phyloP scores from a whole-genome alignment of 2,329 filamentous ascomycete species.

The Fusarium dlaminii region DNA sequence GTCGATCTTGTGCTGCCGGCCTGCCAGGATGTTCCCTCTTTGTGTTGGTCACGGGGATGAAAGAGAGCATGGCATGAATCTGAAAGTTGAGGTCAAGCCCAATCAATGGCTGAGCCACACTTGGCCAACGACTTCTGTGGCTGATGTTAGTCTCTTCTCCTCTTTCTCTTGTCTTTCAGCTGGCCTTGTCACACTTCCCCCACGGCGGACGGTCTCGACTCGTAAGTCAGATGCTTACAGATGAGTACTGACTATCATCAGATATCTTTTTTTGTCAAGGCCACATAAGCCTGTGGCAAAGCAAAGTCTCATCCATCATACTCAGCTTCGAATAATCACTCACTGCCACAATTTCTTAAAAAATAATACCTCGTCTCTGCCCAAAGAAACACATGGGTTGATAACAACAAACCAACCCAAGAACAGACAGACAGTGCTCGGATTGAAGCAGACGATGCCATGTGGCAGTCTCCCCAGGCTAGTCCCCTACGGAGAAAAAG shows the following conservation, averaged over 20 bases:
- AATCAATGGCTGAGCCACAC: conserved; percentile 18
- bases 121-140: conserved; percentile 13
- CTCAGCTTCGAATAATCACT: conserved; percentile 1
- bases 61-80: not conserved
- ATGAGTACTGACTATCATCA: conserved; percentile 1
- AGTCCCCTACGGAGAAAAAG: not conserved
- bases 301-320: not conserved
- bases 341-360: not conserved
- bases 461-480: conserved; percentile 30
- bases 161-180: conserved; percentile 26
- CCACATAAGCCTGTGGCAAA: conserved; percentile 30
- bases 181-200: conserved; percentile 18
- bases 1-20: conserved; percentile 18
- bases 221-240: not conserved
- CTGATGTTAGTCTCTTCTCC: not conserved
- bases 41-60: not conserved
- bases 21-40: conserved; percentile 25
- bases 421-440: not conserved
- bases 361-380: conserved; percentile 19
- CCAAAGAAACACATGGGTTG: conserved; percentile 7
- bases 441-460: conserved; percentile 34
- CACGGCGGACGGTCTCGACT: not conserved
- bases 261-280: conserved; percentile 6
- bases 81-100: conserved; percentile 2
- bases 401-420: not conserved